Base-by-base conservation (phyloP, 2,329 filamentous ascomycete species). In the Fusarium tanahbumbuense region DNA sequence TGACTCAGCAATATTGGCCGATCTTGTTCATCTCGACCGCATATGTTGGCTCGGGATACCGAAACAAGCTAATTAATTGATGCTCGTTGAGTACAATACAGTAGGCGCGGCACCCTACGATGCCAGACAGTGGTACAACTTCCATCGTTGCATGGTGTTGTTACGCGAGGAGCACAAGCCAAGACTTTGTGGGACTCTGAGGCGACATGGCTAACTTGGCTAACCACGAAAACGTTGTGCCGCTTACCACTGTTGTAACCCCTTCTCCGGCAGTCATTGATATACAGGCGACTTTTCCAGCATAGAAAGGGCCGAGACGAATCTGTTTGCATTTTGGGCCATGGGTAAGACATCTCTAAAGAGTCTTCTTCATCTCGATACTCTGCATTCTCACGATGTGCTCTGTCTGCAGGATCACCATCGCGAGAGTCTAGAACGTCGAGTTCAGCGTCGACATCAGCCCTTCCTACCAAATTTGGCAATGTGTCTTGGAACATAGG, bases 341-440 rank as follows among this genome's bases (percentile, higher is more conserved):
- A 23, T 18, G 9, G 44, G 32, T 9, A 28, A 60, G 18, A 25
- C 40, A 41, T 8, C 27, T 67, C n/a, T 23, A 41, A n/a, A 13
- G 37, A 54, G 41, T 42, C 25, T 42, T 18, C 49, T 52, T 23
- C 13, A 55, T 49, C 45, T 54, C 57, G 46, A 64, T 60, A 34
- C 58, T 60, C 53, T 56, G 45, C 58, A 56, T 70, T 46, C 67
- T 50, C 54, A 52, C 34, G 37, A 42, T 50, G 42, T 34, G 50
- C 37, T 56, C 49, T 50, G 60, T 46, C 41, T 49, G n/a, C 34
- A 53, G 49, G 50, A 52, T 49, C 44, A 34, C 53, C 46, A 30
- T 40, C 52, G 53, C 53, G 42, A 46, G 45, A 63, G 72, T 73
- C 73, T 70, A 68, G 73, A 73, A 67, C 73, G 41, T 72, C 40